These are phyloP conservation scores for Drechslerella coelobrocha DNA, from an alignment of 2,329 filamentous ascomycete species.

Conservation along the genomic window DNA sequence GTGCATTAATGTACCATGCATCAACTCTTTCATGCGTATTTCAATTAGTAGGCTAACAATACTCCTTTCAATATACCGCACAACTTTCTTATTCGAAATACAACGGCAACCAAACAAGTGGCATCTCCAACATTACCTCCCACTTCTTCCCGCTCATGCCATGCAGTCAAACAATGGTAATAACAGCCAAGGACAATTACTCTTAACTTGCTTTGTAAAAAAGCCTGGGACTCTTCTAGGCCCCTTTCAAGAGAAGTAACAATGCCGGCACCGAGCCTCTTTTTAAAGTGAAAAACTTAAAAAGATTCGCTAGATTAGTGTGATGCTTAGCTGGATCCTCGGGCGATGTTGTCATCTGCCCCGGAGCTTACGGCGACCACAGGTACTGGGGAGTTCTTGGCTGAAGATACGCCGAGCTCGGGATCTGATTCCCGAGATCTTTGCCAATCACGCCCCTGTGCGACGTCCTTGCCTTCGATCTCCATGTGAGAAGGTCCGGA, in stretches of 20 bases:
- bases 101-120: not conserved
- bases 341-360: conserved; percentile 9
- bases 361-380: not conserved
- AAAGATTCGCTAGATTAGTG: not conserved
- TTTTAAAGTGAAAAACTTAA: not conserved
- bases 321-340: not conserved
- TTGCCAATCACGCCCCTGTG: conserved; percentile 17
- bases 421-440: conserved; percentile 39
- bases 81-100: not conserved
- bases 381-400: conserved; percentile 25
- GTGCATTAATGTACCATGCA: not conserved
- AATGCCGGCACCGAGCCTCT: not conserved
- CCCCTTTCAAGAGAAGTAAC: not conserved
- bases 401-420: conserved; percentile 28
- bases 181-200: not conserved
- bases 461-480: conserved; percentile 21
- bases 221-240: not conserved
- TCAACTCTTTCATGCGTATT: not conserved
- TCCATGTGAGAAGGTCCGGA: conserved; percentile 3
- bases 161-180: not conserved
- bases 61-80: not conserved
- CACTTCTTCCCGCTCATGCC: not conserved
- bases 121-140: not conserved
- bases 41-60: conserved; percentile 1
- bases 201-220: not conserved